Base-by-base conservation (phyloP, 202 grass and related monocot species). In the Panicum virgatum region DNA sequence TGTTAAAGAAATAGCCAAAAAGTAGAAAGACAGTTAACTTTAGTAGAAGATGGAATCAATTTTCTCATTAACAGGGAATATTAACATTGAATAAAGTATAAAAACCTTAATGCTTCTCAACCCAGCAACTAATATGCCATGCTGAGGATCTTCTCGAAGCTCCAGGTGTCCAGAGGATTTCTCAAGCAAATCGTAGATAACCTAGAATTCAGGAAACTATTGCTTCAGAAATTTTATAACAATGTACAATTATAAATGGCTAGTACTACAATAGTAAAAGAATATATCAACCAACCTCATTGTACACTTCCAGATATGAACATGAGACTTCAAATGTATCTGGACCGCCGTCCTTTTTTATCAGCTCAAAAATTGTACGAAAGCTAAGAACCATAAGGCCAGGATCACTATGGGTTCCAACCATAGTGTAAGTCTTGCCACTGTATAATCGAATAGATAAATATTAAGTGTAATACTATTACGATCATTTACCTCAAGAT, bases 341-440 rank as follows among this genome's bases (percentile, higher is more conserved):
- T 46, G 89, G 83, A 67, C 85, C 86, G 34, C 86, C 66, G 61
- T 96, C 91, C 40, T 84, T 93, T 73, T 94, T 96, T 71, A 99
- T 96, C 88, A 94, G 89, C 72, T 94, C 87, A 94, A 99, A 99
- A 88, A 99, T 96, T 81, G 96, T 99, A 29, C 84, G 93, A 66
- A 99, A 96, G 66, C 96, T 94, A 72, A 99, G 93, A 84, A 99
- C 93, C 96, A 99, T 99, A 67, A 99, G 89, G 66, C 96, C 96
- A 85, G 93, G 96, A 79, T 99, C 96, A 46, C 82, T 92, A 45
- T 79, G 76, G 75, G 85, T 99, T 38, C 96, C 96, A 51, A 94
- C 96, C 96, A 99, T 99, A 11, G 96, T 99, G 83, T 99, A 99
- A 60, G 96, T 99, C 87, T 99, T 99, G 30, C 96, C 96, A 89